Conservation (phyloP, 768 basidiomycete species). For the Amanita pallidorosea region DNA sequence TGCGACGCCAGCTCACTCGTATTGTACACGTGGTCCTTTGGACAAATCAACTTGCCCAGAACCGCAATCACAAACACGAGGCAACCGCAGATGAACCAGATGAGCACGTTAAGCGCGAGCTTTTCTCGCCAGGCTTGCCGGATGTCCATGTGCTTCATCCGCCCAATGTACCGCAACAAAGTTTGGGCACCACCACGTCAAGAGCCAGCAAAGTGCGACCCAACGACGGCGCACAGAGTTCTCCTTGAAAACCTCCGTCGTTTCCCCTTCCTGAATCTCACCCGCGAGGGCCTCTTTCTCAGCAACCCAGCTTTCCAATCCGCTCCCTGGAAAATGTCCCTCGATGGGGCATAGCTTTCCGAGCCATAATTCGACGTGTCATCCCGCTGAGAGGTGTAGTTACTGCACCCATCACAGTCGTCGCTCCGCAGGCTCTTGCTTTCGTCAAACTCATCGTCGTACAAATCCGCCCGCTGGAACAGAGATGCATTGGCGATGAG, state of each 20-base stretch:
- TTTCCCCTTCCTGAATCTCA: conserved; percentile 82
- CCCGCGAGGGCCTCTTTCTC: conserved; percentile 82
- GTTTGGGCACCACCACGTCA: conserved; percentile 90
- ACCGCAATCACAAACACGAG: conserved; percentile 90
- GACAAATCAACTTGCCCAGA: conserved; percentile 84
- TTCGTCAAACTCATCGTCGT: conserved; percentile 75
- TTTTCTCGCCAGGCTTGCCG: conserved; percentile 98
- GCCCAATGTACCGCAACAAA: conserved; percentile 58
- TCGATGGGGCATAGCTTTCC: conserved; percentile 87
- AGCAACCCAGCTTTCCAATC: conserved; percentile 39
- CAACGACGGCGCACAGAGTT: conserved; percentile 72
- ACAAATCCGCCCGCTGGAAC: conserved; percentile 66
- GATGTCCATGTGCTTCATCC: conserved; percentile 92
- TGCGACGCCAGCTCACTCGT: conserved; percentile 65
- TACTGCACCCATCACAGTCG: conserved; percentile 72
- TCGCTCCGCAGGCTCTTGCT: conserved; percentile 63
- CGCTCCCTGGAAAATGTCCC: conserved; percentile 89
- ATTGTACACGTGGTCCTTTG: conserved; percentile 87
- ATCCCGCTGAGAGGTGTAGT: conserved; percentile 67
- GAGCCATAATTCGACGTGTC: conserved; percentile 82
- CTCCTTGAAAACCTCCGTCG: conserved; percentile 80
- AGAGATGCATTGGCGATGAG: conserved; percentile 77
- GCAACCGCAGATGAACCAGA: conserved; percentile 88
- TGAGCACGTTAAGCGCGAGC: conserved; percentile 86
- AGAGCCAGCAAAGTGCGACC: conserved; percentile 78